These are phyloP conservation scores for Dictyostelium citrinum DNA, from an alignment of 78 protist genomes.

Conservation along the genomic window DNA sequence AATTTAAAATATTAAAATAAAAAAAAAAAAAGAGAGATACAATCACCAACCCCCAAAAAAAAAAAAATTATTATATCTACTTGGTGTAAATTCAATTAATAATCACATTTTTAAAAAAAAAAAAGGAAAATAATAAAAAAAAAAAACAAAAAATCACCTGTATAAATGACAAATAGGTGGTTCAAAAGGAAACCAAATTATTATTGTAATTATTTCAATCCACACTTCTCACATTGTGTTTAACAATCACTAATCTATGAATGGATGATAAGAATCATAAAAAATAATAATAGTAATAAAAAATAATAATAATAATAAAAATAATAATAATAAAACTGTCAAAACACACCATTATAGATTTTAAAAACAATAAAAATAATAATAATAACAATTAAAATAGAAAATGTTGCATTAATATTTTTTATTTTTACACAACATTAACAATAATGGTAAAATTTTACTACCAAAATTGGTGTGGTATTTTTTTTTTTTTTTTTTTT, in stretches of 20 bases:
- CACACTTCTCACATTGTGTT: not conserved
- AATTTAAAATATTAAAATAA: too few species aligned
- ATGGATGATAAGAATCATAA: not conserved
- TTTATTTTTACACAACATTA: not conserved
- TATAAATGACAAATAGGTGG: not conserved
- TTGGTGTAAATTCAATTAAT: not conserved
- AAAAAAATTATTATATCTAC: not conserved
- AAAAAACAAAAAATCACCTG: not conserved
- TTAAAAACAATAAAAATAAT: not conserved
- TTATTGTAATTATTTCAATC: not conserved
- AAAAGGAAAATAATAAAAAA: not conserved
- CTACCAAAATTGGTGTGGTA: not conserved
- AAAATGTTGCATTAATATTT: not conserved
- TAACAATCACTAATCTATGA: not conserved
- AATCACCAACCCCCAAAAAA: not conserved
- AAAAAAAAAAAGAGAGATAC: not conserved
- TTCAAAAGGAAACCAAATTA: not conserved
- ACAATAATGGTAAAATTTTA: not conserved
- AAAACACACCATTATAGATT: not conserved
- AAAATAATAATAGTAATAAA: not conserved
- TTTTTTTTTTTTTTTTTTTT: not conserved
- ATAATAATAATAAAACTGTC: not conserved
- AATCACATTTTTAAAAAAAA: not conserved
- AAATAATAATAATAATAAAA: not conserved
- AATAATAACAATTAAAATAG: not conserved